These are phyloP conservation scores for Phytophthora hibernalis DNA, from an alignment of 352 stramenopile species.

Conservation along the genomic window DNA sequence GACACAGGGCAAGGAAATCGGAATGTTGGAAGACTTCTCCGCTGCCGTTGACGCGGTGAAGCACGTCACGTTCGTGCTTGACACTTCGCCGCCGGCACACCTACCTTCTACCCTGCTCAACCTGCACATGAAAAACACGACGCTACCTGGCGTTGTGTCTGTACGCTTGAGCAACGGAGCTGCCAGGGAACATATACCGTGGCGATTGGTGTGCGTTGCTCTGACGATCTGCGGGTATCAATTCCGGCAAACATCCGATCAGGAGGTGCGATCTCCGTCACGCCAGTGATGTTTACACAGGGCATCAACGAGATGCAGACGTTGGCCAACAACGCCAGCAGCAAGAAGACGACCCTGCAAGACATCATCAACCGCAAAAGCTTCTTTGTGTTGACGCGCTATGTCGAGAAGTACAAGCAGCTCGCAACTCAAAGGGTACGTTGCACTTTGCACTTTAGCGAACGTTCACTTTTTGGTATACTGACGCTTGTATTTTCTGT, in stretches of 20 bases:
- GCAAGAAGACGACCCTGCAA: constrained; percentile 74
- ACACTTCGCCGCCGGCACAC: constrained; percentile 65
- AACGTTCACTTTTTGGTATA: not conserved
- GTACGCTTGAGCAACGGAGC: constrained; percentile 67
- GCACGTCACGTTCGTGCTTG: constrained; percentile 71
- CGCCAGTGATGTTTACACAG: constrained; percentile 75
- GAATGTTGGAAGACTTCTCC: constrained; percentile 94
- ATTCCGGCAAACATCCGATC: constrained; percentile 61
- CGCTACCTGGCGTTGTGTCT: constrained; percentile 76
- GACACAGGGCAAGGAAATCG: constrained; percentile 95
- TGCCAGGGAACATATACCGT: constrained; percentile 57
- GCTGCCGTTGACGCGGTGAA: constrained; percentile 82
- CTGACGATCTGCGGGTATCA: constrained; percentile 38
- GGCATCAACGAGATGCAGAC: constrained; percentile 88
- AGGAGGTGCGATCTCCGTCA: constrained; percentile 61
- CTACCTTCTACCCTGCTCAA: constrained; percentile 77
- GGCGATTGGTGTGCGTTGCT: constrained; percentile 66
- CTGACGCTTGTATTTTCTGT: constrained; percentile 20
- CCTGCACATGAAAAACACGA: constrained; percentile 79
- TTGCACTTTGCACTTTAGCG: not conserved
- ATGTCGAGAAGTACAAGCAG: constrained; percentile 73
- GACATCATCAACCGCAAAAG: constrained; percentile 83
- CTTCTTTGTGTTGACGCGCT: constrained; percentile 59
- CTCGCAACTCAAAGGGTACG: constrained; percentile 47
- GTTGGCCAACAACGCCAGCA: constrained; percentile 72